phyloP scores from a whole-genome alignment of 1,284 basidiomycete species.

The Cutaneotrichosporon daszewskae region DNA sequence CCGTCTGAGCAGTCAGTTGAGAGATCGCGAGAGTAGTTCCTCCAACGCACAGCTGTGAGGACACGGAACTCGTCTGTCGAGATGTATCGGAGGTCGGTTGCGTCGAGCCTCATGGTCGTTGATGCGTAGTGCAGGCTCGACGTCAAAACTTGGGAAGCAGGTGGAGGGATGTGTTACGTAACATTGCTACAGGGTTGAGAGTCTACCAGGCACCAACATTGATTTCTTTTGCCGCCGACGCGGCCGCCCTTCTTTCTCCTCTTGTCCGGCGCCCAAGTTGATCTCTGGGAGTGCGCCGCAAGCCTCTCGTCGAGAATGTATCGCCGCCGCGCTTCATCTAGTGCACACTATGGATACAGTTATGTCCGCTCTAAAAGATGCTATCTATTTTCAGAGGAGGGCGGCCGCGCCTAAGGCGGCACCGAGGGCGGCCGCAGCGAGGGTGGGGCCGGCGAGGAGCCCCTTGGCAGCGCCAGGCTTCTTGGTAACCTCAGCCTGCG shows the following conservation, averaged over 20 bases:
- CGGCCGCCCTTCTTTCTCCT: too few relatives aligned
- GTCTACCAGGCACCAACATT: too few relatives aligned
- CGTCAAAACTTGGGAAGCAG: too few relatives aligned
- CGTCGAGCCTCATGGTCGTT: constrained; percentile 78
- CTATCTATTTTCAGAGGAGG: not conserved
- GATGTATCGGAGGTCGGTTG: constrained; percentile 89
- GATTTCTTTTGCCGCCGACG: too few relatives aligned
- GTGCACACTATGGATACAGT: too few relatives aligned
- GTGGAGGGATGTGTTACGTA: too few relatives aligned
- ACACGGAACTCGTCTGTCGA: constrained; percentile 90
- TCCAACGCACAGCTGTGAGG: constrained; percentile 71
- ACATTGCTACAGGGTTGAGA: too few relatives aligned
- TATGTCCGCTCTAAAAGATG: too few relatives aligned
- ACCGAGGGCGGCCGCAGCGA: not conserved
- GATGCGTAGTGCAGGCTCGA: not conserved
- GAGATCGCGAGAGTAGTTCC: not conserved
- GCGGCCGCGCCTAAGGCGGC: not conserved
- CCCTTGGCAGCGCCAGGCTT: not conserved
- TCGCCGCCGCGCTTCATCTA: too few relatives aligned
- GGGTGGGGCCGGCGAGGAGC: not conserved
- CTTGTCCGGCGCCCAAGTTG: too few relatives aligned
- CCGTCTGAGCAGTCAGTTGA: constrained; percentile 56
- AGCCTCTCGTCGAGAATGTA: too few relatives aligned
- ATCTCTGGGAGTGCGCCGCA: too few relatives aligned
- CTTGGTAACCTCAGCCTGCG: not conserved